These are phyloP conservation scores for Alternaria panax DNA, from an alignment of 2,329 filamentous ascomycete species.

Conservation along the genomic window DNA sequence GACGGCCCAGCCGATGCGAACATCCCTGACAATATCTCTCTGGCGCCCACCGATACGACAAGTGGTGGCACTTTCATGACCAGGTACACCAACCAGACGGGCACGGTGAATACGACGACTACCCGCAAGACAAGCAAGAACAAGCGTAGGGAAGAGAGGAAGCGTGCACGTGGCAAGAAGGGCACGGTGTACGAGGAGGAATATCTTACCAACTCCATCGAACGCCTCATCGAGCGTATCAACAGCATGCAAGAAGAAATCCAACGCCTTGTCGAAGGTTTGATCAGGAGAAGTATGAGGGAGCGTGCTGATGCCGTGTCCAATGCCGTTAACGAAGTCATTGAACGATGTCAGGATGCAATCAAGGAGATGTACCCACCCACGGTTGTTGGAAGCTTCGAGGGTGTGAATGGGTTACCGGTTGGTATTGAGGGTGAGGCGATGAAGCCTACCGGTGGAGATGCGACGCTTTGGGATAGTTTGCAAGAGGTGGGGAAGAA, in stretches of 20 bases:
- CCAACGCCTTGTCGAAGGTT: conserved; percentile 74
- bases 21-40: conserved; percentile 88
- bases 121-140: conserved; percentile 87
- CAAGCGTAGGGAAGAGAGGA: conserved; percentile 87
- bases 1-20: conserved; percentile 59
- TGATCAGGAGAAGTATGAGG: conserved; percentile 82
- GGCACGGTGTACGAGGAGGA: conserved; percentile 98
- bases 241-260: conserved; percentile 77
- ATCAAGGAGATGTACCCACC: conserved; percentile 62
- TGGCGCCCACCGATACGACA: conserved; percentile 86
- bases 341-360: conserved; percentile 71
- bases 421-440: conserved; percentile 26
- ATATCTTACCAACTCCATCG: conserved; percentile 89
- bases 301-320: conserved; percentile 85
- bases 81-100: conserved; percentile 80
- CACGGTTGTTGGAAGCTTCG: not conserved
- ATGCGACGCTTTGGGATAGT: conserved; percentile 57
- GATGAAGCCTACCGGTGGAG: conserved; percentile 50
- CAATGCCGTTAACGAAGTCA: conserved; percentile 74
- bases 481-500: conserved; percentile 49
- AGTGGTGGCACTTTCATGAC: conserved; percentile 86
- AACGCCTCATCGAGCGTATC: conserved; percentile 81
- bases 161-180: conserved; percentile 92
- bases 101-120: conserved; percentile 75
- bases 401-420: conserved; percentile 4